These are phyloP conservation scores for Forsythia viridissima DNA, from an alignment of 257 asterid species.

Conservation along the genomic window DNA sequence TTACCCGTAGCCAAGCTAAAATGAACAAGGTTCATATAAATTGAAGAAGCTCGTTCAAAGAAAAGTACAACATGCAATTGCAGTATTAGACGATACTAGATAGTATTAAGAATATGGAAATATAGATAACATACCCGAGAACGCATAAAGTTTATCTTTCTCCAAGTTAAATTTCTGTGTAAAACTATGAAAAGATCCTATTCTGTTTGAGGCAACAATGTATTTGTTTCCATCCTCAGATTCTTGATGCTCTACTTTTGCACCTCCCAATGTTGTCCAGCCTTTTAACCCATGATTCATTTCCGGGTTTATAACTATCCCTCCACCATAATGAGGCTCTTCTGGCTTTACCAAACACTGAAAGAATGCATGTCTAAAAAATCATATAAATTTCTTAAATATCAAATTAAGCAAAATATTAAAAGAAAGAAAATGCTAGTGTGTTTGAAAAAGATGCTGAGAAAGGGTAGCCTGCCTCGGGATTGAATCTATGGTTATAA, in stretches of 20 bases:
- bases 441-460: no score
- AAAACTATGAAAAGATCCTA: constrained; percentile 32
- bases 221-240: constrained; percentile 45
- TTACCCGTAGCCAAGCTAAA: constrained; percentile 69
- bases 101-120: no score
- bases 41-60: no score
- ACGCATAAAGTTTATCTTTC: constrained; percentile 42
- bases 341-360: constrained; percentile 53
- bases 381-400: not conserved
- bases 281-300: constrained; percentile 50
- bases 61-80: no score
- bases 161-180: constrained; percentile 44
- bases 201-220: constrained; percentile 43
- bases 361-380: constrained; percentile 4
- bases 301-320: constrained; percentile 59
- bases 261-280: constrained; percentile 48
- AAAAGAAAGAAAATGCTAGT: not conserved
- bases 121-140: constrained; percentile 51
- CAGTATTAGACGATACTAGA: not conserved
- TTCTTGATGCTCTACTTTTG: constrained; percentile 26
- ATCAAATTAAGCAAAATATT: not conserved
- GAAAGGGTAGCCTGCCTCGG: constrained; percentile 33
- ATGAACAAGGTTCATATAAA: not conserved
- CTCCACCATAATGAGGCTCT: constrained; percentile 60
- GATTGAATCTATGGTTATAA: constrained; percentile 49